Evolutionary conservation across 164 flowering plant species (phyloP).

Genomic region (Hamamelis virginiana): DNA sequence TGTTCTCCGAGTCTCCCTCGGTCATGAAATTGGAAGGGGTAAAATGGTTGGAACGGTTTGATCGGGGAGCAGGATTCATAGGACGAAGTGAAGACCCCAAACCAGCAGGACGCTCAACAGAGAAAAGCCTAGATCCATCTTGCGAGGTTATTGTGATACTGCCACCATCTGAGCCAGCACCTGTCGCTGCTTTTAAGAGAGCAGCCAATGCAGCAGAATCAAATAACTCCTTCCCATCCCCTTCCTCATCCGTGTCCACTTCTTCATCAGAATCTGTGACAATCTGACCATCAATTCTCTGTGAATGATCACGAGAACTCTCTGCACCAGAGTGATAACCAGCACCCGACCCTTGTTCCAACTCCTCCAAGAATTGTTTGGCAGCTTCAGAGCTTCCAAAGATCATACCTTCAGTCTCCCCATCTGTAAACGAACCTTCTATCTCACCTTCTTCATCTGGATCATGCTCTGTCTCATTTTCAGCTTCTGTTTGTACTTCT

Average conservation of each 20-base stretch:
- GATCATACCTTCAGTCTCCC: constrained; percentile 45
- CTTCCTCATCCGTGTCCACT: constrained; percentile 80
- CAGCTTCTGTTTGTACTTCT: constrained; percentile 19
- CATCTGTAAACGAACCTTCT: constrained; percentile 55
- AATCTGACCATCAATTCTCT: constrained; percentile 74
- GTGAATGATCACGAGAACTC: constrained; percentile 41
- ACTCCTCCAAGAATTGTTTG: constrained; percentile 62
- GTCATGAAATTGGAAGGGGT: constrained; percentile 30
- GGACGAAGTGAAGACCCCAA: constrained; percentile 71
- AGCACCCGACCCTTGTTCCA: constrained; percentile 52
- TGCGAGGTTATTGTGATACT: constrained; percentile 57
- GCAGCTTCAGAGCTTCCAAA: constrained; percentile 69
- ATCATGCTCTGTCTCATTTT: constrained; percentile 19
- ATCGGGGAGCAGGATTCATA: constrained; percentile 54
- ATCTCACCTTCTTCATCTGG: constrained; percentile 28
- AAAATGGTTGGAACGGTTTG: constrained; percentile 49
- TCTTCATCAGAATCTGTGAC: constrained; percentile 89
- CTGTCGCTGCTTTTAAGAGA: constrained; percentile 82
- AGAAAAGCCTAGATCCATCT: constrained; percentile 81
- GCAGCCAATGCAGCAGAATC: constrained; percentile 93
- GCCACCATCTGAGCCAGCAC: constrained; percentile 54
- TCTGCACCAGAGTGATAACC: constrained; percentile 48
- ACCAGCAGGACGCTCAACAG: constrained; percentile 93
- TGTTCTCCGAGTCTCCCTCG: constrained; percentile 46
- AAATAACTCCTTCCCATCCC: constrained; percentile 69